These are phyloP conservation scores for Phytopythium helicoides DNA, from an alignment of 352 stramenopile genomes.

Conservation along the genomic window DNA sequence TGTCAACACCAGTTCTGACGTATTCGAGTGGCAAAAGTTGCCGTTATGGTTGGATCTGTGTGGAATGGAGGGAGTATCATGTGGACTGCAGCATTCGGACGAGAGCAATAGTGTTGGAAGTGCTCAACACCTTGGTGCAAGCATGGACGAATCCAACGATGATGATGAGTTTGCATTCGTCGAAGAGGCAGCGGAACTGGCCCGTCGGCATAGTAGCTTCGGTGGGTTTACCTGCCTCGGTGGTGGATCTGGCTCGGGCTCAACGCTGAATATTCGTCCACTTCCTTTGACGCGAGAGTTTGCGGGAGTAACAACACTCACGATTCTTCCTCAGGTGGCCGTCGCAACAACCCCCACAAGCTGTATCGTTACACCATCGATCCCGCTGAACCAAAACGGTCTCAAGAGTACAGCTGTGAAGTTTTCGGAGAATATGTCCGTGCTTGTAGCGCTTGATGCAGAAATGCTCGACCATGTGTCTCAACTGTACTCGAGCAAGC, in stretches of 20 bases:
- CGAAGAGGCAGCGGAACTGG: conserved; percentile 62
- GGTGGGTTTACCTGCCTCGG: conserved; percentile 24
- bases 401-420: conserved; percentile 71
- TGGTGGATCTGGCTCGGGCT: conserved; percentile 18
- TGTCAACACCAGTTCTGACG: conserved; percentile 27
- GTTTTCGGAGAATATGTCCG: conserved; percentile 81
- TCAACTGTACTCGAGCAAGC: conserved; percentile 75
- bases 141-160: conserved; percentile 16
- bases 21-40: conserved; percentile 49
- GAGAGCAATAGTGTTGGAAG: neutral
- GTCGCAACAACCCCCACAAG: conserved; percentile 33
- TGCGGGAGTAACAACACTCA: conserved; percentile 43
- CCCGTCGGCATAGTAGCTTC: conserved; percentile 63
- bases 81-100: neutral
- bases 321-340: conserved; percentile 53
- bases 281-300: conserved; percentile 45
- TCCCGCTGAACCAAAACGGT: conserved; percentile 57
- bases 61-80: conserved; percentile 37
- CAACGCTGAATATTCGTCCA: conserved; percentile 35
- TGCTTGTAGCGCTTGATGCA: conserved; percentile 70
- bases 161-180: conserved; percentile 83
- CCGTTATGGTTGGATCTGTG: conserved; percentile 67
- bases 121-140: neutral
- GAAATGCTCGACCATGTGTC: conserved; percentile 76
- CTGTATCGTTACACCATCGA: conserved; percentile 58